These are phyloP conservation scores for Barnettozyma wickerhamii DNA, from an alignment of 805 yeast genomes.

Conservation along the genomic window DNA sequence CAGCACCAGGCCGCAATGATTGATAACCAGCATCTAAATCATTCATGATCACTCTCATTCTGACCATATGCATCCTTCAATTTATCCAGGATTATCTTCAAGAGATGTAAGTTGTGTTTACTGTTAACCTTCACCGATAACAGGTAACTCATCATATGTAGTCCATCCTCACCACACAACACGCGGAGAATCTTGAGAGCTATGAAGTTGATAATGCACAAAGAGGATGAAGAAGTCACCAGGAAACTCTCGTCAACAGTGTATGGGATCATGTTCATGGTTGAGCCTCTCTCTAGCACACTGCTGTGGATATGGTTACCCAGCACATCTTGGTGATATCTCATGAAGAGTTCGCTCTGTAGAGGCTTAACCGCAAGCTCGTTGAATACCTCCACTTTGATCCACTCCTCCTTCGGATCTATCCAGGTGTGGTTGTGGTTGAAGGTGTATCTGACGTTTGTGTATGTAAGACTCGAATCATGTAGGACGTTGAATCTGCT, in stretches of 20 bases:
- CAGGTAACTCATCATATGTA: conserved; percentile 21
- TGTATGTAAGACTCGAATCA: conserved; percentile 19
- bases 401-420: conserved; percentile 22
- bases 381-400: conserved; percentile 19
- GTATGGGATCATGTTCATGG: conserved; percentile 20
- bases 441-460: conserved; percentile 18
- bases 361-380: conserved; percentile 21
- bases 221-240: conserved; percentile 16
- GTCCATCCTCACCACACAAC: conserved; percentile 17
- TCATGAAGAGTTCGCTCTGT: conserved; percentile 20
- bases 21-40: too few relatives aligned
- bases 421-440: conserved; percentile 23
- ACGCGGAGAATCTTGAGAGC: conserved; percentile 20
- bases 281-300: conserved; percentile 20
- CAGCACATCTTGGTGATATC: conserved; percentile 19
- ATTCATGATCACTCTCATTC: too few relatives aligned
- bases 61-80: too few relatives aligned
- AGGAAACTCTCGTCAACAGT: conserved; percentile 19
- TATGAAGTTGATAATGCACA: conserved; percentile 20
- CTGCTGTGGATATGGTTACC: conserved; percentile 20
- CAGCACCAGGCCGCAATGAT: too few relatives aligned
- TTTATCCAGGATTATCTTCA: conserved; percentile 15
- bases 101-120: conserved; percentile 19
- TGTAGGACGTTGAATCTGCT: conserved; percentile 17
- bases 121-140: conserved; percentile 20